phyloP scores from a whole-genome alignment of 208 protist species.

The Naegleria lovaniensis region DNA sequence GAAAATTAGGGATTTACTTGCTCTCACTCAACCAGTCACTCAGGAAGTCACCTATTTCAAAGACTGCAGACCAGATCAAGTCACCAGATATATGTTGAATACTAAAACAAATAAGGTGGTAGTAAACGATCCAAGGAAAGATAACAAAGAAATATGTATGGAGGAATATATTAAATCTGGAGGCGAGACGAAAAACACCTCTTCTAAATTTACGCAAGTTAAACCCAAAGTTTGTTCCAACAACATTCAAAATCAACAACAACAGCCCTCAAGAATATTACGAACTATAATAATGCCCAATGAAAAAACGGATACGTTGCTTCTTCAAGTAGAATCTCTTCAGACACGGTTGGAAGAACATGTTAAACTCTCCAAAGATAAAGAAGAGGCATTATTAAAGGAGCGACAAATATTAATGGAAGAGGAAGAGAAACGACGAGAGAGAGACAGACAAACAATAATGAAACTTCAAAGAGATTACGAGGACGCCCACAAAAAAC shows the following conservation, averaged over 20 bases:
- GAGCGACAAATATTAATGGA: neutral
- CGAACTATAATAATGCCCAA: slow-evolving; percentile 10
- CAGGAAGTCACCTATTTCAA: slow-evolving; percentile 18
- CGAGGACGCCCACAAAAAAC: neutral
- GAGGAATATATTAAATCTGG: neutral
- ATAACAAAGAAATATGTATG: neutral
- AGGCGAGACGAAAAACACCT: neutral
- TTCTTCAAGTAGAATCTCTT: slow-evolving; percentile 12
- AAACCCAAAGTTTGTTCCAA: neutral
- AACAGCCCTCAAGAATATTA: neutral
- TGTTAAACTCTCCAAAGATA: neutral
- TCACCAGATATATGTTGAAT: neutral
- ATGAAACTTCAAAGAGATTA: neutral
- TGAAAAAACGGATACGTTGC: slow-evolving; percentile 11
- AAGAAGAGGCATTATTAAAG: neutral
- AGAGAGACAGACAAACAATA: neutral
- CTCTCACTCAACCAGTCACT: neutral
- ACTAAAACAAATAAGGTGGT: neutral
- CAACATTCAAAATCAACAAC: neutral
- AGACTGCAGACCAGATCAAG: slow-evolving; percentile 16
- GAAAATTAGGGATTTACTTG: slow-evolving; percentile 9
- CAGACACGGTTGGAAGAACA: neutral
- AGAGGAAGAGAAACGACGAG: neutral
- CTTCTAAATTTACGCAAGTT: neutral
- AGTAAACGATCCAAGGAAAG: neutral